These are phyloP conservation scores for Leccinellum albellum DNA, from an alignment of 768 basidiomycete species.

Conservation along the genomic window DNA sequence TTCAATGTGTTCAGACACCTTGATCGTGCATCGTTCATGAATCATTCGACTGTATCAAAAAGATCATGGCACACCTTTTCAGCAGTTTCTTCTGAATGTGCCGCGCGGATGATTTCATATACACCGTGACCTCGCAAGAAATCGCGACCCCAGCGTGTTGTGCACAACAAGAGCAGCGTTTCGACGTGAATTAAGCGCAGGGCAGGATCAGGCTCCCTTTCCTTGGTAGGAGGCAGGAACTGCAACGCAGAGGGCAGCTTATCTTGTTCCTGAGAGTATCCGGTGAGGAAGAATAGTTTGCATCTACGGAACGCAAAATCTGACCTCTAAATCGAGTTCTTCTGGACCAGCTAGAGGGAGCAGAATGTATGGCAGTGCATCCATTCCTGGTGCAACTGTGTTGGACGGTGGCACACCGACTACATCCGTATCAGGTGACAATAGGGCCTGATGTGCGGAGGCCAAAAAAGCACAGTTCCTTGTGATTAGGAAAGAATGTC, in stretches of 20 bases:
- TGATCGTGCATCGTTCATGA: neutral
- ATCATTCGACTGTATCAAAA: neutral
- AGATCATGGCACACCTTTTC: constrained; percentile 54
- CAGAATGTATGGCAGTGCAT: constrained; percentile 79
- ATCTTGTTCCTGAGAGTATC: constrained; percentile 74
- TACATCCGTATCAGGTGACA: constrained; percentile 57
- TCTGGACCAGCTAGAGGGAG: constrained; percentile 93
- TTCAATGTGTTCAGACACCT: constrained; percentile 88
- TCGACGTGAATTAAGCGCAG: constrained; percentile 86
- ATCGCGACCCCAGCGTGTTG: constrained; percentile 85
- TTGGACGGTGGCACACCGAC: constrained; percentile 58
- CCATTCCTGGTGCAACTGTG: constrained; percentile 67
- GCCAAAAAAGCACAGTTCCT: constrained; percentile 80
- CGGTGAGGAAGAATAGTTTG: neutral
- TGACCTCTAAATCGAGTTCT: constrained; percentile 87
- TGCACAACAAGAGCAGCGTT: constrained; percentile 82
- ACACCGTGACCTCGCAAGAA: constrained; percentile 75
- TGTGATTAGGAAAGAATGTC: constrained; percentile 10
- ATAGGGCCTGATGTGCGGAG: constrained; percentile 64
- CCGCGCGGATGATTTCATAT: constrained; percentile 77
- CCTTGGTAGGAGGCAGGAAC: constrained; percentile 82
- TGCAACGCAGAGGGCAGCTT: constrained; percentile 79
- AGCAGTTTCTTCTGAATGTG: constrained; percentile 75
- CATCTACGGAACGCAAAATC: constrained; percentile 4
- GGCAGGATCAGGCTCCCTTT: constrained; percentile 70